Percentiles rank a stretch among this genome's conserved stretches.
Conservation (phyloP, 208 protist genomes). For the Angomonas ambiguus region DNA sequence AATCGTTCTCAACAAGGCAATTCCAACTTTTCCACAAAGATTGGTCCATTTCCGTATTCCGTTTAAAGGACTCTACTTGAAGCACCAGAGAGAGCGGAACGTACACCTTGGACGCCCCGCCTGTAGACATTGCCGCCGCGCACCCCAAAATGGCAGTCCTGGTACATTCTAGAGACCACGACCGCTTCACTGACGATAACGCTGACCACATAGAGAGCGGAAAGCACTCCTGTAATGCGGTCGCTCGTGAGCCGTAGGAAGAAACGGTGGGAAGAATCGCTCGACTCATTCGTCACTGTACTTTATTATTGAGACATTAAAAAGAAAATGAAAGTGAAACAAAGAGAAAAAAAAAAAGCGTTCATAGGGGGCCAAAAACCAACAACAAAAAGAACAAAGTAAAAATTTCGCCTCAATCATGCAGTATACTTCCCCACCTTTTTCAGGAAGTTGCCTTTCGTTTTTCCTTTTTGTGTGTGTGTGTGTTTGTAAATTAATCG, state of each 20-base stretch:
- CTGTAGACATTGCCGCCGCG: neutral
- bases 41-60: neutral
- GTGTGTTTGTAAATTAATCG: neutral
- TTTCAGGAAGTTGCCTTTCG: neutral
- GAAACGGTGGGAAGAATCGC: neutral
- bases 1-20: neutral
- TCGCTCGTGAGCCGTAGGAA: neutral
- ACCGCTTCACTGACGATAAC: neutral
- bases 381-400: neutral
- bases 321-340: neutral
- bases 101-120: constrained; percentile 40
- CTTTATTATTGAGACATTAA: neutral
- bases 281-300: neutral
- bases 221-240: neutral
- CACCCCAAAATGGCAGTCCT: neutral
- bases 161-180: neutral
- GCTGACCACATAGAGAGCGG: neutral
- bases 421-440: too few species aligned
- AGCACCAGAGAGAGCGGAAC: constrained; percentile 48
- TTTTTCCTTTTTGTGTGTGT: neutral
- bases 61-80: neutral
- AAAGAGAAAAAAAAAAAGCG: neutral
- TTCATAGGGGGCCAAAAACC: neutral
- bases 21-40: neutral
- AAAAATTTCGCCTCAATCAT: too few species aligned